Base-by-base conservation (phyloP, 345 rosid species). In the Garcia nutans region DNA sequence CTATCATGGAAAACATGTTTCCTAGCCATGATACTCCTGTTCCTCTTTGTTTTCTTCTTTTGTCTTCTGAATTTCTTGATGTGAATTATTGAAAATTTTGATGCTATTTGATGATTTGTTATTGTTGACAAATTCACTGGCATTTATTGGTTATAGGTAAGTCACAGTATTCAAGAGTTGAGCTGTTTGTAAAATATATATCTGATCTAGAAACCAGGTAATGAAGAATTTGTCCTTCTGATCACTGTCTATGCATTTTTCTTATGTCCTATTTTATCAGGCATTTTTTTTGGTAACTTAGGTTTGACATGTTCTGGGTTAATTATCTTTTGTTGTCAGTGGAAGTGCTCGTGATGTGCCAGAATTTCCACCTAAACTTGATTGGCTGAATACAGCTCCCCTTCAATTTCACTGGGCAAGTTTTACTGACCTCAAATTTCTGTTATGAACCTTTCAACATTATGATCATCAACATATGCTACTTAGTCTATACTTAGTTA, bases 361-460 rank as follows among this genome's bases (percentile, higher is more conserved):
- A 19, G 97, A 95, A 80, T 92, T 92, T 79, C 97, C 97, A 10
- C 42, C 88, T 37, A 90, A 86, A 85, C 94, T 95, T 12, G 97
- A 95, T 79, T 95, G 99, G 97, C 85, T 95, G 60, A 95, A 95
- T 83, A 80, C 95, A 19, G 85, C 92, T 62, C 99, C 99, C 71
- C 97, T 95, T 81, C 97, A 87, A 80, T 88, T 92, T 76, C 82
- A 69, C 71, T 82, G 91, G 92, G 99, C 88, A 87, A 85, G 76
- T 73, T 83, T n/a, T 70, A 13, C 55, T 71, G 3, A 33, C 33
- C 82, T 58, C 45, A 50, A 50, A 37, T 62, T 33, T 22, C 58
- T 28, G 69, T 28, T 64, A 6, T 42, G 60, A 49, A 52, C 22
- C 13, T 56, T 24, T 11, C 19, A 55, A 64, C 63, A 70, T 67